Base-by-base conservation (phyloP, 2,329 filamentous ascomycete species). In the Calonectria montana region DNA sequence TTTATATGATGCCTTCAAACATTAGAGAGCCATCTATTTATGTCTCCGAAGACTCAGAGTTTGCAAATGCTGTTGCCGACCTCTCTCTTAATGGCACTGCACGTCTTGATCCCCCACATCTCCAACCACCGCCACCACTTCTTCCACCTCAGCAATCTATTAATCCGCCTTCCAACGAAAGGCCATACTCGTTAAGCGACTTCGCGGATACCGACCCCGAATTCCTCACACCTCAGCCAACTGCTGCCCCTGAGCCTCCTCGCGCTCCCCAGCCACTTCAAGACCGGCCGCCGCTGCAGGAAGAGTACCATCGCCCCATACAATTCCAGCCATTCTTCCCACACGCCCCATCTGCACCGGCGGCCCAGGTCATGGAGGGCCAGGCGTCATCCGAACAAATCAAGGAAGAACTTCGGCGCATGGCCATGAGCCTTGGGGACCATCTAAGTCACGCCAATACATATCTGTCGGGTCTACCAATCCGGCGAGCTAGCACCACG, bases 11-110 rank as follows among this genome's bases (percentile, higher is more conserved):
- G 75, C 81, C 84, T 5, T 77, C 81, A 4, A 80, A 82, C 0
- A 84, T 83, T 62, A 84, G 89, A 41, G 89, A 91, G 73, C 89
- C 89, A 0, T 90, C 88, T 4, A 90, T 91, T 57, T 92, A 91
- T 76, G 87, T 91, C 12, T 89, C 89, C 1, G 90, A 91, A 72
- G 89, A 91, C 71, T 89, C 87, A 9, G 85, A 88, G 29, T 88
- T 86, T 71, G 84, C 87, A 3, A 81, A 78, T 23, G 80, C 82
- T 13, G 77, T 84, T 41, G 80, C 79, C 5, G 81, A 84, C 41
- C 73, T 82, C 35, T 77, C 78, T 59, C 74, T 79, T 29, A 76
- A 79, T 50, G 73, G 75, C 27, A 75, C 76, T 10, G 71, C 75
- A 47, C 74, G 63, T 12, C 65, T 76, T 35, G 75, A 79, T 23